phyloP scores from a whole-genome alignment of 192 early-diverging fungal species.

The Backusella tarrabulga region DNA sequence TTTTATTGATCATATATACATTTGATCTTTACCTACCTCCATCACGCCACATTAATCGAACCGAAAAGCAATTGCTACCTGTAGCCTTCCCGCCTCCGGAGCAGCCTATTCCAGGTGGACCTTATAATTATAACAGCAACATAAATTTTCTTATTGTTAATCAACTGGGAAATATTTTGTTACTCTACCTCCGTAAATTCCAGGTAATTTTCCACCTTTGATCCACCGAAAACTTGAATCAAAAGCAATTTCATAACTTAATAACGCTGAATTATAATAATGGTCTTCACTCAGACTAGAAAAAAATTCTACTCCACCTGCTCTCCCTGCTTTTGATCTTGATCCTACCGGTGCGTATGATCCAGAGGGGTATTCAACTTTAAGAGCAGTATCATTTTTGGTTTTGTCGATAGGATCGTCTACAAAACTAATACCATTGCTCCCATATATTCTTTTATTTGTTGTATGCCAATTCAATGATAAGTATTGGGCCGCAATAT shows the following conservation, averaged over 20 bases:
- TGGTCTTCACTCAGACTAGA: slow-evolving; percentile 34
- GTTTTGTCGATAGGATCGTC: slow-evolving; percentile 1
- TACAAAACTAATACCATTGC: neutral
- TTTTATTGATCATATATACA: neutral
- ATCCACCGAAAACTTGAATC: slow-evolving; percentile 41
- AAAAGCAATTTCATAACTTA: slow-evolving; percentile 47
- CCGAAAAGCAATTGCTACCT: slow-evolving; percentile 41
- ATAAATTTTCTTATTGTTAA: neutral
- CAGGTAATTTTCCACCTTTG: slow-evolving; percentile 47
- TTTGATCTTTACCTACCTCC: neutral
- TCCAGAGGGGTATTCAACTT: slow-evolving; percentile 6
- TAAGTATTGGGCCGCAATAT: neutral
- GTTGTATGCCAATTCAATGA: slow-evolving; percentile 4
- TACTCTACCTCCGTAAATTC: slow-evolving; percentile 39
- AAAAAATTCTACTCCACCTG: slow-evolving; percentile 45
- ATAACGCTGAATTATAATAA: slow-evolving; percentile 37
- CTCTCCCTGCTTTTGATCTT: neutral
- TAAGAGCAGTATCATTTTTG: neutral
- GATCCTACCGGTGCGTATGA: slow-evolving; percentile 11
- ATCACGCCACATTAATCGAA: slow-evolving; percentile 49
- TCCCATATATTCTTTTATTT: slow-evolving; percentile 4
- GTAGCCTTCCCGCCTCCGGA: slow-evolving; percentile 43
- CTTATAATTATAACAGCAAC: neutral
- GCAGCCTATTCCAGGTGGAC: slow-evolving; percentile 33
- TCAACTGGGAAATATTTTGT: neutral